These are phyloP conservation scores for Globisporangium cylindrosporum DNA, from an alignment of 352 stramenopile species.

Conservation along the genomic window DNA sequence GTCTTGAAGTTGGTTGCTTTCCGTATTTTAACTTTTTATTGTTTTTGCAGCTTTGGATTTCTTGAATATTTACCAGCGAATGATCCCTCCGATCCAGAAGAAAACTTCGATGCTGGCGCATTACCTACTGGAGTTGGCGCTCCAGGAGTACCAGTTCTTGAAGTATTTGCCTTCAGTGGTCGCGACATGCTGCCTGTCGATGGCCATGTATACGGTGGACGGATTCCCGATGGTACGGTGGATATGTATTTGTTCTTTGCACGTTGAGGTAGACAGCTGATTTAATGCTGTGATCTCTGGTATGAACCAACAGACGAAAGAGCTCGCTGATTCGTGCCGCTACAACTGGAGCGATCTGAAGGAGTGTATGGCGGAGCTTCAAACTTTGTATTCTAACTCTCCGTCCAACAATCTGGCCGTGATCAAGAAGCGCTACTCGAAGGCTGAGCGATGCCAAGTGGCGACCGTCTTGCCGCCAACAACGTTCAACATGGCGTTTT, in stretches of 20 bases:
- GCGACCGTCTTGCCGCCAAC: constrained; percentile 65
- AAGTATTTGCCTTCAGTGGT: constrained; percentile 85
- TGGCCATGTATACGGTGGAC: constrained; percentile 84
- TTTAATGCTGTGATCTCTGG: neutral
- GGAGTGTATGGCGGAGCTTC: constrained; percentile 79
- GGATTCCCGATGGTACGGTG: constrained; percentile 65
- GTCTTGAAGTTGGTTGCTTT: neutral
- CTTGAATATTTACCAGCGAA: constrained; percentile 87
- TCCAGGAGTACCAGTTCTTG: constrained; percentile 89
- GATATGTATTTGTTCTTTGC: neutral
- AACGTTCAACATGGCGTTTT: constrained; percentile 85
- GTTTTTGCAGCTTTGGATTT: constrained; percentile 73
- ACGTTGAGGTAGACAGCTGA: neutral
- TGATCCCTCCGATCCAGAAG: constrained; percentile 81
- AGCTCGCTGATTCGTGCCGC: constrained; percentile 74
- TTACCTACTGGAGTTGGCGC: constrained; percentile 83
- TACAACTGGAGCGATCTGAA: constrained; percentile 79
- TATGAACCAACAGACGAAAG: constrained; percentile 50
- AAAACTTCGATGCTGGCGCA: constrained; percentile 87
- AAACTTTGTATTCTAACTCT: constrained; percentile 78
- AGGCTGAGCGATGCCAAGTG: constrained; percentile 78
- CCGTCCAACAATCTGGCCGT: constrained; percentile 81
- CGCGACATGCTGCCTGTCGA: constrained; percentile 76
- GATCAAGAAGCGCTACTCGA: constrained; percentile 89
- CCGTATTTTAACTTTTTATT: constrained; percentile 8